phyloP scores from a whole-genome alignment of 148 eudicot species.

The Rhododendron mucronatum region DNA sequence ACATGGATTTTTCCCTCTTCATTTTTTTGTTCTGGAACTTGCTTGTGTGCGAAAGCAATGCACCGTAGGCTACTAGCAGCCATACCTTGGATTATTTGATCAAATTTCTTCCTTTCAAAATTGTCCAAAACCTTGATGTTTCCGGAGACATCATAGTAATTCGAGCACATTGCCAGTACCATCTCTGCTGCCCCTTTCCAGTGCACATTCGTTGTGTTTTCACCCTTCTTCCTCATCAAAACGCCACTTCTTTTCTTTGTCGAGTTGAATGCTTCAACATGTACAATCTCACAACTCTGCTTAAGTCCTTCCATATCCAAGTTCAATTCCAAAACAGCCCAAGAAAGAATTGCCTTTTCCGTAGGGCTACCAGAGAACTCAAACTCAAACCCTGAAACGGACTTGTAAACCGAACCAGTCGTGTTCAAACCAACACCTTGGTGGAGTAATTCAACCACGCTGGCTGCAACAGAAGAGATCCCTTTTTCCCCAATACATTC shows the following conservation, averaged over 20 bases:
- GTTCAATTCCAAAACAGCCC: background rate
- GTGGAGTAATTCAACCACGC: background rate
- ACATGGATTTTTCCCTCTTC: background rate
- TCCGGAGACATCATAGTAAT: slow-evolving; percentile 7
- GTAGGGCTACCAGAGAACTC: background rate
- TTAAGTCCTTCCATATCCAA: background rate
- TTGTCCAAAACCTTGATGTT: slow-evolving; percentile 7
- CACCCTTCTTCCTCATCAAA: background rate
- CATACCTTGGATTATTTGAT: slow-evolving; percentile 17
- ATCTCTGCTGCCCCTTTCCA: slow-evolving; percentile 14
- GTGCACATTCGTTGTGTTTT: background rate
- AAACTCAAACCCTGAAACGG: background rate
- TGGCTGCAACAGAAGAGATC: background rate
- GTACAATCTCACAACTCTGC: background rate
- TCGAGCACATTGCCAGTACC: slow-evolving; percentile 16
- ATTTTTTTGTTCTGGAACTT: background rate
- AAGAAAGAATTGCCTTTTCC: background rate
- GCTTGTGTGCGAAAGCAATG: slow-evolving; percentile 19
- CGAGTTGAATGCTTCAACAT: slow-evolving; percentile 17
- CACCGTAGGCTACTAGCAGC: slow-evolving; percentile 12
- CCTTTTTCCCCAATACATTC: background rate
- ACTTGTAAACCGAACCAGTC: background rate
- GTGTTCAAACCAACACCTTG: background rate
- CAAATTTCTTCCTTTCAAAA: background rate
- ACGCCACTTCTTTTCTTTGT: slow-evolving; percentile 14